phyloP scores from a whole-genome alignment of 352 stramenopile genomes.

The Pythium dissotocum region DNA sequence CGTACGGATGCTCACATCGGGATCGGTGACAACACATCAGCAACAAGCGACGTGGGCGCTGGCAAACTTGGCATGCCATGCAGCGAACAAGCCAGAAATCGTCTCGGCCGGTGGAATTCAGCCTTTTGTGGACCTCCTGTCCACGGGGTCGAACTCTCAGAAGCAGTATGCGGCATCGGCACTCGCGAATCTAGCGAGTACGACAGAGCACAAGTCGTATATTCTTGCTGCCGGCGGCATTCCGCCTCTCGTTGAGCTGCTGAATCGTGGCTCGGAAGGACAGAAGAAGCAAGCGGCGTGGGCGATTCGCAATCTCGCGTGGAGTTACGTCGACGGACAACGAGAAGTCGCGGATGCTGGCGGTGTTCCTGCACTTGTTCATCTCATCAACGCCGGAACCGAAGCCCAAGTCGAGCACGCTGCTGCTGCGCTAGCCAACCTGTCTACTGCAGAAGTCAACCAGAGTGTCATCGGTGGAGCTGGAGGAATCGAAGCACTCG shows the following conservation, averaged over 20 bases:
- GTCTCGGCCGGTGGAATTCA: slow-evolving; percentile 12
- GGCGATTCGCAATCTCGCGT: slow-evolving; percentile 25
- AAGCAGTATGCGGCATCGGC: slow-evolving; percentile 26
- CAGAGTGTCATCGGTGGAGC: slow-evolving; percentile 14
- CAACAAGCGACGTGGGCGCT: slow-evolving; percentile 24
- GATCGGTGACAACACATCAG: not conserved
- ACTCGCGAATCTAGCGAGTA: slow-evolving; percentile 20
- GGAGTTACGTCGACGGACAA: slow-evolving; percentile 19
- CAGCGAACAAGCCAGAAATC: slow-evolving; percentile 27
- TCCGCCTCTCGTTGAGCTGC: slow-evolving; percentile 14
- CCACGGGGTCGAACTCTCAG: slow-evolving; percentile 7
- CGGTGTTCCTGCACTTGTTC: slow-evolving; percentile 15
- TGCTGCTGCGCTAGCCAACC: slow-evolving; percentile 19
- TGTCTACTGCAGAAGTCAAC: slow-evolving; percentile 15
- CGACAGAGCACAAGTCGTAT: slow-evolving; percentile 18
- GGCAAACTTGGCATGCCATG: slow-evolving; percentile 24
- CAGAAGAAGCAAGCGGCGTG: slow-evolving; percentile 28
- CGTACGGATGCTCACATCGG: slow-evolving; percentile 9
- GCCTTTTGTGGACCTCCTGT: slow-evolving; percentile 11
- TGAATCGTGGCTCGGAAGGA: slow-evolving; percentile 12
- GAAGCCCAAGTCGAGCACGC: slow-evolving; percentile 21
- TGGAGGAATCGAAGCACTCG: slow-evolving; percentile 15
- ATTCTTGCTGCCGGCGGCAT: slow-evolving; percentile 11
- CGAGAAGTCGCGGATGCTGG: slow-evolving; percentile 11
- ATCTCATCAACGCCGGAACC: slow-evolving; percentile 10